Percentiles rank a stretch among this genome's conserved stretches.
Evolutionary conservation across 805 yeast species (phyloP).

Genomic region (Teunomyces cretensis): DNA sequence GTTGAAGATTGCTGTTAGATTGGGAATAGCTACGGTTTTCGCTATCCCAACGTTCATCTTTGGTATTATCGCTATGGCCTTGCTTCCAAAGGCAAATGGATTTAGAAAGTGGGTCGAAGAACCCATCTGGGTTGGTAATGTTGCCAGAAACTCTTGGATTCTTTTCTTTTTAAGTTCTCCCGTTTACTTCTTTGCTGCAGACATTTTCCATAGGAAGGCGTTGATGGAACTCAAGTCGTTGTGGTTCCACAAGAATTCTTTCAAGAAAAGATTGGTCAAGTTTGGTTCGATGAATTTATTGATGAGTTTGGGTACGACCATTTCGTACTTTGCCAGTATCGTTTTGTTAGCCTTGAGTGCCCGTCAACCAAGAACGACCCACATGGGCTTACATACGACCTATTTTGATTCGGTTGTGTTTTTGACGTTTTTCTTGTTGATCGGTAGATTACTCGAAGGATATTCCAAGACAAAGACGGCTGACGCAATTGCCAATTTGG

Average conservation of each 20-base stretch:
- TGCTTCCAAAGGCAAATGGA: conserved; percentile 41
- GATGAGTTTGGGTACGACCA: conserved; percentile 70
- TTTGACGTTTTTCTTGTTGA: conserved; percentile 65
- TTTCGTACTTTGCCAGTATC: conserved; percentile 69
- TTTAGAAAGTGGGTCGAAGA: conserved; percentile 56
- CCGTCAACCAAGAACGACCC: conserved; percentile 14
- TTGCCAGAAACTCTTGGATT: conserved; percentile 63
- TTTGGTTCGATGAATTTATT: conserved; percentile 80
- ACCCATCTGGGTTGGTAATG: conserved; percentile 64
- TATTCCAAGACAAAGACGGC: conserved; percentile 68
- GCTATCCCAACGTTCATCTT: conserved; percentile 70
- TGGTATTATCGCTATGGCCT: conserved; percentile 69
- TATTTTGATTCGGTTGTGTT: conserved; percentile 81
- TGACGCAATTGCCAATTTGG: conserved; percentile 56
- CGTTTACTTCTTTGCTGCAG: conserved; percentile 72
- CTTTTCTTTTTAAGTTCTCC: conserved; percentile 67
- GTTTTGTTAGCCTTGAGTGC: conserved; percentile 52
- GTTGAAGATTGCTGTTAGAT: conserved; percentile 42
- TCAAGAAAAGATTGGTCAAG: conserved; percentile 55
- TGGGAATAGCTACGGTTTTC: conserved; percentile 48
- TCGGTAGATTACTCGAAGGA: conserved; percentile 69
- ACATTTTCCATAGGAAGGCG: conserved; percentile 69
- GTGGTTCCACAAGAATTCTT: conserved; percentile 56
- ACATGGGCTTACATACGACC: conserved; percentile 55
- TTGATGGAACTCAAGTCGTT: conserved; percentile 54